These are phyloP conservation scores for Colletotrichum trifolii DNA, from an alignment of 2,329 filamentous ascomycete species.

Conservation along the genomic window DNA sequence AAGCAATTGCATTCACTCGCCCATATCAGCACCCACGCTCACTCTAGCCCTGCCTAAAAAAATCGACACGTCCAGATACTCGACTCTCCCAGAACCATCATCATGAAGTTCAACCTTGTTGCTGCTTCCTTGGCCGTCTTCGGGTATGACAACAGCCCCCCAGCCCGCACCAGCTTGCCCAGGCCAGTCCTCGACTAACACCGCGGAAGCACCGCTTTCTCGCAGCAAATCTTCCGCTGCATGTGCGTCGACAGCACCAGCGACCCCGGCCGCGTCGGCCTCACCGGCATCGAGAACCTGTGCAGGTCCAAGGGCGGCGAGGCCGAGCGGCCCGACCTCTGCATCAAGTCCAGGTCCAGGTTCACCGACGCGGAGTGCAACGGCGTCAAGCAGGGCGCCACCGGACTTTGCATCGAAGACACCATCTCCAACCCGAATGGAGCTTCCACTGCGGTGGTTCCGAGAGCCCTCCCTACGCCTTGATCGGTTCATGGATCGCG, in stretches of 20 bases:
- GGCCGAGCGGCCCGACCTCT: neutral
- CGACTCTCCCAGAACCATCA: too few relatives aligned
- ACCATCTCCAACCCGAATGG: neutral
- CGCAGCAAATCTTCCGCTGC: conserved; percentile 6
- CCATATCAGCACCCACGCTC: too few relatives aligned
- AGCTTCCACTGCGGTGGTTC: accelerated
- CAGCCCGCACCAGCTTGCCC: too few relatives aligned
- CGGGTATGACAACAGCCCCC: too few relatives aligned
- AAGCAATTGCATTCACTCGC: too few relatives aligned
- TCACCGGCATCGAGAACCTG: conserved; percentile 1
- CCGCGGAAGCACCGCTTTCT: neutral
- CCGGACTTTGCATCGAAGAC: neutral
- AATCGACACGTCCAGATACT: too few relatives aligned
- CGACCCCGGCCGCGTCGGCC: too few relatives aligned
- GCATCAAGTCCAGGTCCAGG: neutral
- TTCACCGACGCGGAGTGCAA: conserved; percentile 2
- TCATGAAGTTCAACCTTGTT: too few relatives aligned
- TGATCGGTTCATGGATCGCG: too few relatives aligned
- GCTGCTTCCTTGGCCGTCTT: too few relatives aligned
- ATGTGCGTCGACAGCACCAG: neutral
- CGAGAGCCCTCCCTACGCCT: too few relatives aligned
- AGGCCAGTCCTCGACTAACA: neutral
- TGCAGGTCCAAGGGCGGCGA: conserved; percentile 6
- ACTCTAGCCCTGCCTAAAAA: too few relatives aligned
- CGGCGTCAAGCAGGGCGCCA: neutral